A percentile compares a stretch with the other conserved stretches of the same genome.
Conservation (phyloP, 495 filamentous ascomycete species). For the Darksidea phi region DNA sequence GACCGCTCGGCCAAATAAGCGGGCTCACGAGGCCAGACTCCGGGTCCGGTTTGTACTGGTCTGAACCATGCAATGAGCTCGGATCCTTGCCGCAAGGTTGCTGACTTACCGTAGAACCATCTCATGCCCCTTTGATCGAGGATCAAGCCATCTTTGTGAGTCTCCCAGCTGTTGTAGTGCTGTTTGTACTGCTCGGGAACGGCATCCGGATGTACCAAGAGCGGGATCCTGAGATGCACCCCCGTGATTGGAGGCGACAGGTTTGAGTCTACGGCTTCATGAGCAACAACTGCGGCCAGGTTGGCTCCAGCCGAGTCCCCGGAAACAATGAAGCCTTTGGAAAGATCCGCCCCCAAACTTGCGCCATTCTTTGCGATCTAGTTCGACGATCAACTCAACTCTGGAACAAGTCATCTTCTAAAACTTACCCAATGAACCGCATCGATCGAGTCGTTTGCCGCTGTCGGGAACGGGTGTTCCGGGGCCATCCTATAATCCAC, state of each 20-base stretch:
- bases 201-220: slow-evolving; percentile 13
- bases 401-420: not conserved
- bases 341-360: slow-evolving; percentile 18
- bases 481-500: slow-evolving; percentile 47
- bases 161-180: slow-evolving; percentile 21
- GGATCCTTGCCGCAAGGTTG: not conserved
- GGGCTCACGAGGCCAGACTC: slow-evolving; percentile 6
- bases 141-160: slow-evolving; percentile 12
- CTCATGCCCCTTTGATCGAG: slow-evolving; percentile 5
- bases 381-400: not conserved
- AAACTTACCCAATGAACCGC: slow-evolving; percentile 22
- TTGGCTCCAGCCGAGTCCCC: slow-evolving; percentile 32
- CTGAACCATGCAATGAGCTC: not conserved
- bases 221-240: slow-evolving; percentile 12
- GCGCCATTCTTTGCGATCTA: slow-evolving; percentile 19
- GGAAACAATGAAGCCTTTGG: slow-evolving; percentile 32
- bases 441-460: slow-evolving; percentile 48
- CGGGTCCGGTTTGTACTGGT: slow-evolving; percentile 19
- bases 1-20: slow-evolving; percentile 22
- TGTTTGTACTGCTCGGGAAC: slow-evolving; percentile 26
- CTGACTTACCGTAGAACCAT: slow-evolving; percentile 3
- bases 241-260: slow-evolving; percentile 32
- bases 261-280: slow-evolving; percentile 19
- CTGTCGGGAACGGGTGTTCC: slow-evolving; percentile 45
- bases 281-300: slow-evolving; percentile 21